Percentiles rank a stretch among this genome's conserved stretches.
These are phyloP conservation scores for Diddensiella santjacobensis DNA, from an alignment of 805 yeast species.

Conservation along the genomic window DNA sequence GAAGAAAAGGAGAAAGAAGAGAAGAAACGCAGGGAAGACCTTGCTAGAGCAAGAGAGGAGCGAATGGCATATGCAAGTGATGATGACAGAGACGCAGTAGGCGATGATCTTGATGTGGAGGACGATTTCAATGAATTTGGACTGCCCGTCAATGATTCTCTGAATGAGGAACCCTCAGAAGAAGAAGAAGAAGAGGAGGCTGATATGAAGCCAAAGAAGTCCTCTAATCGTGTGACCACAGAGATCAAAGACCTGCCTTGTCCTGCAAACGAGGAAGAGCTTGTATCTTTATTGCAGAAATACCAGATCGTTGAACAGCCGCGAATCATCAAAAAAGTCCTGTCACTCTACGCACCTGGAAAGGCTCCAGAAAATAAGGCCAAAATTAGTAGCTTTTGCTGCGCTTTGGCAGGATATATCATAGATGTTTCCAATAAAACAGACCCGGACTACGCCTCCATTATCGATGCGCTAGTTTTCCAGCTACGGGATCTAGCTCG, in stretches of 20 bases:
- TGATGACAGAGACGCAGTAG: conserved; percentile 9
- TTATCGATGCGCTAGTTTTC: conserved; percentile 26
- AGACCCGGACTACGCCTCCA: conserved; percentile 9
- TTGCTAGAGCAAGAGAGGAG: conserved; percentile 34
- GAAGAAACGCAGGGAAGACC: conserved; percentile 30
- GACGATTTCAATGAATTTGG: conserved; percentile 36
- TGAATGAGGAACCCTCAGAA: conserved; percentile 38
- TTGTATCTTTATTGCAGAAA: neutral
- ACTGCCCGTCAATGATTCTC: conserved; percentile 27
- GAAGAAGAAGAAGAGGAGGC: conserved; percentile 37
- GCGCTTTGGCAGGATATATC: conserved; percentile 33
- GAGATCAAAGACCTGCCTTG: no score
- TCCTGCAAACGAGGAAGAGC: neutral
- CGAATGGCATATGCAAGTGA: conserved; percentile 36
- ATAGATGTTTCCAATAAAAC: conserved; percentile 1
- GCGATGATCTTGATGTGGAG: conserved; percentile 34
- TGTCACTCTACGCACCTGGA: conserved; percentile 66
- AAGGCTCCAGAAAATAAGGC: conserved; percentile 79
- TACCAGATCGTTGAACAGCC: conserved; percentile 31
- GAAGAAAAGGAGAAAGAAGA: conserved; percentile 39
- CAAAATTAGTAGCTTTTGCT: conserved; percentile 58
- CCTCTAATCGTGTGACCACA: neutral
- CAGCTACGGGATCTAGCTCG: conserved; percentile 56
- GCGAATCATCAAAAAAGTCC: conserved; percentile 46
- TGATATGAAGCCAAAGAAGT: conserved; percentile 21